A percentile compares a stretch with the other conserved stretches of the same genome.
Conservation (phyloP, 2,329 filamentous ascomycete species). For the Fusarium falciforme region DNA sequence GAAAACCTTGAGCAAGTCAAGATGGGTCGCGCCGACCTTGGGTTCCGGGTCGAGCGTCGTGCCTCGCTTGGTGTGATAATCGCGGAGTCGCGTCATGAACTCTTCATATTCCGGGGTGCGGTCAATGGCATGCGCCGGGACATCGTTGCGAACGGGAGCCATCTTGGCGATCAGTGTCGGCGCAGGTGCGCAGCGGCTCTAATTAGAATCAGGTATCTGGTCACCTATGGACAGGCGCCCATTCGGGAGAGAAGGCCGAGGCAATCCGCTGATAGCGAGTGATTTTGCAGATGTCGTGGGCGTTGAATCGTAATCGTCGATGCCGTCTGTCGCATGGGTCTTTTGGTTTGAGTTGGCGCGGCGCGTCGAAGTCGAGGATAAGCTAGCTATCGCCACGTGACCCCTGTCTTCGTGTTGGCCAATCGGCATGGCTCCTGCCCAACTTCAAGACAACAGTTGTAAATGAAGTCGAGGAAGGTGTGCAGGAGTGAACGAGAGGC, state of each 20-base stretch:
- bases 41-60: slow-evolving; percentile 84
- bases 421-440: slow-evolving; percentile 12
- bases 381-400: slow-evolving; percentile 34
- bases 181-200: slow-evolving; percentile 6
- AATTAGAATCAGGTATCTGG: slow-evolving; percentile 14
- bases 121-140: slow-evolving; percentile 61
- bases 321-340: slow-evolving; percentile 33
- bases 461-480: slow-evolving; percentile 50
- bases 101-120: slow-evolving; percentile 78
- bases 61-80: slow-evolving; percentile 82
- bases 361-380: slow-evolving; percentile 31
- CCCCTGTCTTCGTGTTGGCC: not conserved
- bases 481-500: not conserved
- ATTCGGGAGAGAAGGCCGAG: not conserved
- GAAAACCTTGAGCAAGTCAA: slow-evolving; percentile 84
- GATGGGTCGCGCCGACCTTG: slow-evolving; percentile 79
- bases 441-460: slow-evolving; percentile 64
- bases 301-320: slow-evolving; percentile 28
- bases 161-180: slow-evolving; percentile 38
- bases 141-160: slow-evolving; percentile 51
- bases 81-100: slow-evolving; percentile 79
- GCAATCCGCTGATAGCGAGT: not conserved
- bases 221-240: slow-evolving; percentile 5
- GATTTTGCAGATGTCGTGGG: slow-evolving; percentile 15
- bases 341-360: slow-evolving; percentile 28